Percentiles rank a stretch among this genome's conserved stretches.
phyloP scores from a whole-genome alignment of 768 basidiomycete genomes.

The Trametes cingulata region DNA sequence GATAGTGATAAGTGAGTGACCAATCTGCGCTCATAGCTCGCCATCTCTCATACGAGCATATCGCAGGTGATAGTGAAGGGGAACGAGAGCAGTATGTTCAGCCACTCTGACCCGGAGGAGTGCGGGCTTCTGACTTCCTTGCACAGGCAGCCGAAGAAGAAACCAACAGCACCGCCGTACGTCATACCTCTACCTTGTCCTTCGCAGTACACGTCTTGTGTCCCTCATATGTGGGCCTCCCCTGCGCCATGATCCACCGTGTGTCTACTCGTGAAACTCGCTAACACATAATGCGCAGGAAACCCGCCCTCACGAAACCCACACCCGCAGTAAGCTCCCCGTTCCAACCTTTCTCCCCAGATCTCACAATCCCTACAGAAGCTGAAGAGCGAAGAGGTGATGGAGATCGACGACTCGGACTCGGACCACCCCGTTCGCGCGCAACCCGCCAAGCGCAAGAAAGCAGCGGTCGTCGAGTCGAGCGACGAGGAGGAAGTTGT shows the following conservation, averaged over 20 bases:
- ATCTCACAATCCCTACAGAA: constrained; percentile 9
- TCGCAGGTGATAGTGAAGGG: constrained; percentile 26
- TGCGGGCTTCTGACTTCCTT: neutral
- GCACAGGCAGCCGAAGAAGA: constrained; percentile 1
- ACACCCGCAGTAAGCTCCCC: neutral
- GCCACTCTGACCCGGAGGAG: neutral
- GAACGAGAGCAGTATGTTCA: neutral
- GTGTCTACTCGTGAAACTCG: neutral
- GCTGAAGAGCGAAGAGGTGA: constrained; percentile 25
- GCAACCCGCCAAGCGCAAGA: constrained; percentile 29
- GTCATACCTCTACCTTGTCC: neutral
- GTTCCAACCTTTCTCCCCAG: neutral
- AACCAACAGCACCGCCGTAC: neutral
- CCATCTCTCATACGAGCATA: neutral
- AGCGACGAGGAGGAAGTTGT: constrained; percentile 31
- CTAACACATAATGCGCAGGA: neutral
- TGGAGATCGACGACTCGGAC: constrained; percentile 26
- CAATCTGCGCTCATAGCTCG: neutral
- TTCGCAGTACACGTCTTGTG: neutral
- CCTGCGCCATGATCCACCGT: too few species aligned
- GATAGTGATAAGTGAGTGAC: constrained; percentile 28
- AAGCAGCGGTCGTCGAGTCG: constrained; percentile 25
- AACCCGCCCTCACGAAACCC: neutral
- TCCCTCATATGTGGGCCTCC: too few species aligned
- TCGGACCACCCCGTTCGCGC: constrained; percentile 3